These are phyloP conservation scores for Pseudocercospora musae DNA, from an alignment of 2,329 filamentous ascomycete species.

Conservation along the genomic window DNA sequence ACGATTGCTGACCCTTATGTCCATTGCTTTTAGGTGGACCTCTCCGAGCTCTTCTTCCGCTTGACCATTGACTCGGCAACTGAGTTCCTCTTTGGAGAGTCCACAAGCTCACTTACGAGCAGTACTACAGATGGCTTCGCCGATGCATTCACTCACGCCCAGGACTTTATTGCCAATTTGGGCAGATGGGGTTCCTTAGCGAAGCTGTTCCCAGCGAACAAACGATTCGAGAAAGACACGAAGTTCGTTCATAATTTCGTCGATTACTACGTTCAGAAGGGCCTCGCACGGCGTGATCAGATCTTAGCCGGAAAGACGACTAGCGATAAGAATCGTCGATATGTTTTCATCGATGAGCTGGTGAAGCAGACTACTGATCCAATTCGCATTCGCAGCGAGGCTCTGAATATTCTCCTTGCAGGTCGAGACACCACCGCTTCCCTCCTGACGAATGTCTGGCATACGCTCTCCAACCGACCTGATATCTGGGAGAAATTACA, in stretches of 20 bases:
- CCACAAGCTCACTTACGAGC: constrained; percentile 30
- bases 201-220: constrained; percentile 26
- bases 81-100: constrained; percentile 63
- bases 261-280: constrained; percentile 48
- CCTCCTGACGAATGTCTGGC: constrained; percentile 48
- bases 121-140: constrained; percentile 32
- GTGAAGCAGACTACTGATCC: constrained; percentile 47
- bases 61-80: constrained; percentile 66
- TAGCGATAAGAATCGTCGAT: constrained; percentile 36
- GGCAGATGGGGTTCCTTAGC: constrained; percentile 26
- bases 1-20: no score
- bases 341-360: constrained; percentile 51
- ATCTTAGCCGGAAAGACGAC: constrained; percentile 33
- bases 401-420: constrained; percentile 52
- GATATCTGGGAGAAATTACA: constrained; percentile 33
- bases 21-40: no score
- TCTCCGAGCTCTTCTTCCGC: constrained; percentile 62
- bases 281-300: constrained; percentile 36
- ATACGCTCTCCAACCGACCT: constrained; percentile 32
- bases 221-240: constrained; percentile 41
- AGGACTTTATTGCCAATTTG: constrained; percentile 30
- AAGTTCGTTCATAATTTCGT: constrained; percentile 46
- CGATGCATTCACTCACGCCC: constrained; percentile 32
- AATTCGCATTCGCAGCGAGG: constrained; percentile 47
- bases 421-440: constrained; percentile 55